Conservation (phyloP, 2,329 filamentous ascomycete species). For the Sporothrix curviconia region DNA sequence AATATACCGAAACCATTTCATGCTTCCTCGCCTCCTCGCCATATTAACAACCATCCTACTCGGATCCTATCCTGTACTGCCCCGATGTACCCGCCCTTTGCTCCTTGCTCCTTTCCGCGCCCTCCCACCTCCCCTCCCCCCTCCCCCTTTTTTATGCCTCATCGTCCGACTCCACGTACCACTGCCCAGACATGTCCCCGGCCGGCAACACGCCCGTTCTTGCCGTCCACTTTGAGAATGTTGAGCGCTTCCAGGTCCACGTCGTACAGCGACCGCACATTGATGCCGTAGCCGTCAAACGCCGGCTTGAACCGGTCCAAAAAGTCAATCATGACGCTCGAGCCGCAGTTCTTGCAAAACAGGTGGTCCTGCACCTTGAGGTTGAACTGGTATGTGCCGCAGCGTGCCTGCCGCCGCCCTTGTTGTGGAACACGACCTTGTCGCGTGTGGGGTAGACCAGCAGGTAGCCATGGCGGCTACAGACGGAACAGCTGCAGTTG, state of each 20-base stretch:
- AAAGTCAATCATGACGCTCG: slow-evolving; percentile 43
- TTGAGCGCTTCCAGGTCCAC: slow-evolving; percentile 35
- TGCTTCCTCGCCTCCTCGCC: too few species aligned
- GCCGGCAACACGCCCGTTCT: slow-evolving; percentile 28
- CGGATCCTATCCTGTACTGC: too few species aligned
- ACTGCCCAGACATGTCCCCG: slow-evolving; percentile 33
- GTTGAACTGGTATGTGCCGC: slow-evolving; percentile 39
- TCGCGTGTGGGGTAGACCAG: slow-evolving; percentile 38
- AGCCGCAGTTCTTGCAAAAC: slow-evolving; percentile 42
- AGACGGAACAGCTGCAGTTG: slow-evolving; percentile 50
- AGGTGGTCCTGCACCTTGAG: slow-evolving; percentile 41
- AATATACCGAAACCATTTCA: too few species aligned
- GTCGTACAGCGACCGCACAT: slow-evolving; percentile 32
- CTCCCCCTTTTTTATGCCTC: too few species aligned
- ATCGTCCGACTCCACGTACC: slow-evolving; percentile 20
- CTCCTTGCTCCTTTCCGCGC: too few species aligned
- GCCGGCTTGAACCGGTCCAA: slow-evolving; percentile 22
- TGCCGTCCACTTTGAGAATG: slow-evolving; percentile 33
- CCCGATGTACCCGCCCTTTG: too few species aligned
- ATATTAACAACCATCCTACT: too few species aligned
- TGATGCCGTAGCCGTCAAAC: slow-evolving; percentile 34
- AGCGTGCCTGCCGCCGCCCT: slow-evolving; percentile 33
- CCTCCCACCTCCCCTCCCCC: too few species aligned
- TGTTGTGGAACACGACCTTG: slow-evolving; percentile 32
- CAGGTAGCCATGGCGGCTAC: slow-evolving; percentile 44